Conservation (phyloP, 2,329 filamentous ascomycete species). For the Immersiporthe knoxdaviesiana region DNA sequence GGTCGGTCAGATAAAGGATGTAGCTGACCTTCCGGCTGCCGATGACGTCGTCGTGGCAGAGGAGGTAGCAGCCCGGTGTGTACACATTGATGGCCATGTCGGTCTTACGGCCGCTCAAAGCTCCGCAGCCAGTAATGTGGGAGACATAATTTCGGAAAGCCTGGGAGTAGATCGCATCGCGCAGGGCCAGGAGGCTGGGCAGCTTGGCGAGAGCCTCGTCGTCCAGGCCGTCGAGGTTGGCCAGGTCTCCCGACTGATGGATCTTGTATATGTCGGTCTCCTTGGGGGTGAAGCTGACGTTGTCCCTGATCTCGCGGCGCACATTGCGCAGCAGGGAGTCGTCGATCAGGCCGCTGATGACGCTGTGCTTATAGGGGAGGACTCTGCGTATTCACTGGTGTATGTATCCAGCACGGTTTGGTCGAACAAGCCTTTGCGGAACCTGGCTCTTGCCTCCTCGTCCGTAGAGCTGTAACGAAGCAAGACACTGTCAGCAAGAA, state of each 20-base stretch:
- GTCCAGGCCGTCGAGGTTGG: conserved; percentile 93
- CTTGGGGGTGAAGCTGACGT: conserved; percentile 95
- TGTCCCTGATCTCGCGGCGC: conserved; percentile 83
- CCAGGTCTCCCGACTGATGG: conserved; percentile 95
- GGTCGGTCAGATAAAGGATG: conserved; percentile 93
- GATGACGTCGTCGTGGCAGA: conserved; percentile 99
- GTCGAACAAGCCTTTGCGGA: conserved; percentile 69
- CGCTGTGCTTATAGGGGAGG: conserved; percentile 86
- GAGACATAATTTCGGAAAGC: conserved; percentile 89
- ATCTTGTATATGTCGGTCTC: conserved; percentile 99
- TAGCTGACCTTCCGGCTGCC: conserved; percentile 96
- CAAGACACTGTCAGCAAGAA: conserved; percentile 10
- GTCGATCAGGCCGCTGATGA: conserved; percentile 81
- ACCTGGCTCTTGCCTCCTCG: conserved; percentile 59
- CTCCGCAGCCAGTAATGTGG: conserved; percentile 81
- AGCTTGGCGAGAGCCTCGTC: conserved; percentile 82
- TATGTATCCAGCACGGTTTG: conserved; percentile 60
- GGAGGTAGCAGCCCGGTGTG: conserved; percentile 89
- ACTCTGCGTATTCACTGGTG: conserved; percentile 64
- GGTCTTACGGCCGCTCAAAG: conserved; percentile 89
- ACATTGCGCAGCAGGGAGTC: conserved; percentile 82
- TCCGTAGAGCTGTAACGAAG: conserved; percentile 46
- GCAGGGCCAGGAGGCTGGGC: conserved; percentile 86
- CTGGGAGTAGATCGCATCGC: conserved; percentile 91
- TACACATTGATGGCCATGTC: conserved; percentile 99